A percentile compares a stretch with the other conserved stretches of the same genome.
phyloP scores from a whole-genome alignment of 495 filamentous ascomycete species.

The Patellaria atrata region DNA sequence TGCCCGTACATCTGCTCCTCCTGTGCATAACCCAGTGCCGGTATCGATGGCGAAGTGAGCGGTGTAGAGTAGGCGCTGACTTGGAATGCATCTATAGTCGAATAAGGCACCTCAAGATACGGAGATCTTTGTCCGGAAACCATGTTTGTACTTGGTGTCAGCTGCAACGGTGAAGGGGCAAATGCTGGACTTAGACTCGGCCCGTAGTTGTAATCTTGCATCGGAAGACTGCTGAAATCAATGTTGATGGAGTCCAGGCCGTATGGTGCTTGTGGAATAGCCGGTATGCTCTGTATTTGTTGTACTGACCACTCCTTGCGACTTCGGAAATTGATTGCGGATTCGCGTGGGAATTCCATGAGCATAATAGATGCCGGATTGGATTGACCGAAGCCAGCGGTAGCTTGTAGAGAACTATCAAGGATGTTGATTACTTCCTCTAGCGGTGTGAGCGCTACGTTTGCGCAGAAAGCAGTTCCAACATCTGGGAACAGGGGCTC shows the following conservation, averaged over 20 bases:
- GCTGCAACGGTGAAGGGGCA: conserved; percentile 24
- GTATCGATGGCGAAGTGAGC: conserved; percentile 16
- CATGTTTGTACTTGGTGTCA: conserved; percentile 13
- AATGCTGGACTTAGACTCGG: conserved; percentile 29
- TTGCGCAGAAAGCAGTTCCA: conserved; percentile 51
- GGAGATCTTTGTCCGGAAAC: conserved; percentile 17
- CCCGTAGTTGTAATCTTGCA: conserved; percentile 20
- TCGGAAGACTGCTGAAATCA: conserved; percentile 19
- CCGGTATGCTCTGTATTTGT: conserved; percentile 16
- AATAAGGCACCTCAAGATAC: conserved; percentile 25
- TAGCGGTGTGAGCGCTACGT: conserved; percentile 23
- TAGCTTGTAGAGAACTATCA: conserved; percentile 21
- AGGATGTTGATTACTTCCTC: conserved; percentile 27
- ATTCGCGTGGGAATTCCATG: conserved; percentile 25
- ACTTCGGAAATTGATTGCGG: conserved; percentile 18
- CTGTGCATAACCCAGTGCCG: conserved; percentile 15
- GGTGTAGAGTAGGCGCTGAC: conserved; percentile 17
- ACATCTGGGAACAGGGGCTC: conserved; percentile 86
- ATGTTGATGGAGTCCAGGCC: conserved; percentile 17
- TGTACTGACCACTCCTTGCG: conserved; percentile 19
- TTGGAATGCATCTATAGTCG: conserved; percentile 13
- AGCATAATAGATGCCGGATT: conserved; percentile 19
- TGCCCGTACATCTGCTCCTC: conserved; percentile 18
- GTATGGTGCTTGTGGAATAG: conserved; percentile 12
- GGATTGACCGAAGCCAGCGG: conserved; percentile 15